These are phyloP conservation scores for Saturnispora diversa DNA, from an alignment of 805 yeast species.

Conservation along the genomic window DNA sequence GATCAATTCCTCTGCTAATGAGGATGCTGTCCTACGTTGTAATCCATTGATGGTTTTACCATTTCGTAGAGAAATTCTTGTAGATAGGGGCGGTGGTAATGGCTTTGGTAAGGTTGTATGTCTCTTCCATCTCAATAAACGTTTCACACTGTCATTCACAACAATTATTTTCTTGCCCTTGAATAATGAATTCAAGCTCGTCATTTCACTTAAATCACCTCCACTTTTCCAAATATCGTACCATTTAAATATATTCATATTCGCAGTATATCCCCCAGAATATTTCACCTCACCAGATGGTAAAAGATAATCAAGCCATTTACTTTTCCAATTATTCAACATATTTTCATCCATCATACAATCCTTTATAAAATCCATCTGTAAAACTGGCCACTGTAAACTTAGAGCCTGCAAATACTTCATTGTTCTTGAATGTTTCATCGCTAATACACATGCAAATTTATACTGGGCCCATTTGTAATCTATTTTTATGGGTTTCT, in stretches of 20 bases:
- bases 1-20: background rate
- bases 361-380: slow-evolving; percentile 48
- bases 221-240: slow-evolving; percentile 31
- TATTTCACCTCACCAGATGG: slow-evolving; percentile 58
- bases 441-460: slow-evolving; percentile 64
- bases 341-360: slow-evolving; percentile 28
- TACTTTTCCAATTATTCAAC: slow-evolving; percentile 21
- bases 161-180: slow-evolving; percentile 30
- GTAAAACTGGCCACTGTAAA: slow-evolving; percentile 79
- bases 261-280: slow-evolving; percentile 29
- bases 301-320: slow-evolving; percentile 50
- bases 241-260: slow-evolving; percentile 38
- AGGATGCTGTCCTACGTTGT: slow-evolving; percentile 18
- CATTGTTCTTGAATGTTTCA: slow-evolving; percentile 51
- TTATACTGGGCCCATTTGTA: slow-evolving; percentile 18
- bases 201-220: slow-evolving; percentile 32
- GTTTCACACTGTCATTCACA: slow-evolving; percentile 20
- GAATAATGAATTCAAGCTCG: slow-evolving; percentile 35
- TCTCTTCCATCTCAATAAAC: background rate
- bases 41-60: background rate
- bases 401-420: slow-evolving; percentile 74
- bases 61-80: background rate
- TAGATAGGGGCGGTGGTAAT: background rate
- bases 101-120: no score
- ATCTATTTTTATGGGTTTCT: background rate